These are phyloP conservation scores for Pseudozyma sp. DNA, from an alignment of 1,284 basidiomycete genomes.

Conservation along the genomic window DNA sequence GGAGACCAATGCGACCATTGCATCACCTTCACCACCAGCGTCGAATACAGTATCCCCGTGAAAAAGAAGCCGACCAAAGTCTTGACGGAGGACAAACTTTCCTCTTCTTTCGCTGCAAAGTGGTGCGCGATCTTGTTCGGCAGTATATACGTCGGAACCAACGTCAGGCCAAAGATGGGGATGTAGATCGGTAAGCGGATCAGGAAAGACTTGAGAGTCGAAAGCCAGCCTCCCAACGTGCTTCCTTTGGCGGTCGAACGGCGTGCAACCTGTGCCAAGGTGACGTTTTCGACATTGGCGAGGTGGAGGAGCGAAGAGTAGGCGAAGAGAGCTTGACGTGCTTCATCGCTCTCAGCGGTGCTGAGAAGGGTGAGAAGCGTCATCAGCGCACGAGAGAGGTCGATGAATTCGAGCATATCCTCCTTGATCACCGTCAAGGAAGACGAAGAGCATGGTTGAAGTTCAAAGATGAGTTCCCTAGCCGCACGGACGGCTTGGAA, in stretches of 20 bases:
- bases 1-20: constrained; percentile 30
- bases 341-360: constrained; percentile 6
- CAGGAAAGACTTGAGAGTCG: constrained; percentile 10
- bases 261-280: constrained; percentile 1
- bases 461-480: constrained; percentile 82
- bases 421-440: constrained; percentile 3
- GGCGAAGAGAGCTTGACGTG: constrained; percentile 24
- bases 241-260: background rate
- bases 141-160: constrained; percentile 39
- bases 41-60: constrained; percentile 19
- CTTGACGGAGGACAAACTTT: constrained; percentile 42
- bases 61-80: constrained; percentile 37
- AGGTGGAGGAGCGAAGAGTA: constrained; percentile 30
- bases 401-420: constrained; percentile 28
- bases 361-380: constrained; percentile 27
- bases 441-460: background rate
- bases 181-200: constrained; percentile 31
- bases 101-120: constrained; percentile 42
- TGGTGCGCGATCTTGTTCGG: constrained; percentile 34
- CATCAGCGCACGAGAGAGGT: constrained; percentile 21
- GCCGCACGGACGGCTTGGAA: constrained; percentile 88
- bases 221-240: background rate
- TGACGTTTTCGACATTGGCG: constrained; percentile 20
- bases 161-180: constrained; percentile 25
- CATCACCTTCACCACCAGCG: constrained; percentile 29